Evolutionary conservation across 176 grass and related monocot species (phyloP).

Genomic region (Aegilops tauschii): DNA sequence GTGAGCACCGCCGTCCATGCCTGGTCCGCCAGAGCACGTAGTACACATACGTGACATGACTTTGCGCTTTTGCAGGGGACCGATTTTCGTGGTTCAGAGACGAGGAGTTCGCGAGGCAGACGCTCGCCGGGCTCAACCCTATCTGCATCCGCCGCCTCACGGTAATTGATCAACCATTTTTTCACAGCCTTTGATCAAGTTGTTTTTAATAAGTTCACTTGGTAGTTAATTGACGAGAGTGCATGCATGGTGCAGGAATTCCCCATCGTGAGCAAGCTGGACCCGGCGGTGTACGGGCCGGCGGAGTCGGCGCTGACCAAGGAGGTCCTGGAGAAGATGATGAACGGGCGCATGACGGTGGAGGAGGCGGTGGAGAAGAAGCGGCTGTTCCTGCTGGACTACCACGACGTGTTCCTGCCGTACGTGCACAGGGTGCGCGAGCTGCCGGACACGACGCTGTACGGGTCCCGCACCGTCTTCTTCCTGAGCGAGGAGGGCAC

Average conservation of each 20-base stretch:
- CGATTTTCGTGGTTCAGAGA: slow-evolving; percentile 78
- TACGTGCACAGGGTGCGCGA: slow-evolving; percentile 67
- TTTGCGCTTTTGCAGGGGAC: slow-evolving; percentile 50
- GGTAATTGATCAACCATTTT: slow-evolving; percentile 6
- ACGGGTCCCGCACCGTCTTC: slow-evolving; percentile 74
- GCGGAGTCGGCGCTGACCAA: slow-evolving; percentile 57
- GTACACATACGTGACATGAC: neutral
- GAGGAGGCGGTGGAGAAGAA: slow-evolving; percentile 56
- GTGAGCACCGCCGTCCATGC: slow-evolving; percentile 26
- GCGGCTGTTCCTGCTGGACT: slow-evolving; percentile 73
- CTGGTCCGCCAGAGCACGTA: neutral
- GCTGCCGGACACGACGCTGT: slow-evolving; percentile 46
- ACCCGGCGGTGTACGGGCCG: slow-evolving; percentile 66
- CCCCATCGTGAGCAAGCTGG: slow-evolving; percentile 77
- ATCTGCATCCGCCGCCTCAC: slow-evolving; percentile 61
- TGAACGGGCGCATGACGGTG: slow-evolving; percentile 45
- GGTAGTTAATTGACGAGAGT: neutral
- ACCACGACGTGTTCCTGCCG: slow-evolving; percentile 79
- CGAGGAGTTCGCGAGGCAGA: slow-evolving; percentile 79
- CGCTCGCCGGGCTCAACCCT: slow-evolving; percentile 75
- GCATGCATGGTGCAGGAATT: slow-evolving; percentile 48
- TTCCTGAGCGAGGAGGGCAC: slow-evolving; percentile 47
- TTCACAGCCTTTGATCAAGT: no score
- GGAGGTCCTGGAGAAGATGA: slow-evolving; percentile 62
- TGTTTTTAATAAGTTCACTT: no score